These are phyloP conservation scores for Podila horticola DNA, from an alignment of 192 early-diverging fungal genomes.

Conservation along the genomic window DNA sequence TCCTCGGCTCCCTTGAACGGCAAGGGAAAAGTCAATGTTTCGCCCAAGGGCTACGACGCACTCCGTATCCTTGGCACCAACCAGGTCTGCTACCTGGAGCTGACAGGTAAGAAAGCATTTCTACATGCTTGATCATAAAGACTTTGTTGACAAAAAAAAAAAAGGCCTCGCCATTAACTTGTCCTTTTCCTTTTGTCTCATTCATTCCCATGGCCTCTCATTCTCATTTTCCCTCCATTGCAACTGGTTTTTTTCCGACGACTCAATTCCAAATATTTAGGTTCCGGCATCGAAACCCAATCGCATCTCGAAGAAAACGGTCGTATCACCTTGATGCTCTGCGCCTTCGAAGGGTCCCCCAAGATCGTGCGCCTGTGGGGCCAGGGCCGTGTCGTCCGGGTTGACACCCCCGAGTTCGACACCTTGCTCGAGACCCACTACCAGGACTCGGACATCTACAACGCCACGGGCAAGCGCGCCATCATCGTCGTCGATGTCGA, in stretches of 20 bases:
- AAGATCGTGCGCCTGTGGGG: slow-evolving; percentile 68
- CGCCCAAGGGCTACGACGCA: slow-evolving; percentile 66
- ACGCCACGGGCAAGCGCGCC: slow-evolving; percentile 53
- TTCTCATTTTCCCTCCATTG: too few relatives aligned
- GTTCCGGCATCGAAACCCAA: slow-evolving; percentile 65
- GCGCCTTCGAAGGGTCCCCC: slow-evolving; percentile 73
- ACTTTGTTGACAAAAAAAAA: background rate
- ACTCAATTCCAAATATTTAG: background rate
- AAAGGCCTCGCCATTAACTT: background rate
- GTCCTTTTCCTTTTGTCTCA: background rate
- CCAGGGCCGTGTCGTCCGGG: slow-evolving; percentile 53
- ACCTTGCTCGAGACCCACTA: slow-evolving; percentile 55
- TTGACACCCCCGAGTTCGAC: slow-evolving; percentile 55
- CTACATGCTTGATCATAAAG: background rate
- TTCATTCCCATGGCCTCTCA: background rate
- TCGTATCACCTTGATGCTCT: slow-evolving; percentile 71
- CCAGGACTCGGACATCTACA: slow-evolving; percentile 25
- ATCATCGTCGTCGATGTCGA: slow-evolving; percentile 65
- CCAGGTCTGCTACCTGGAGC: slow-evolving; percentile 46
- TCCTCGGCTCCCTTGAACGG: slow-evolving; percentile 57
- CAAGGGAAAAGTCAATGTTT: slow-evolving; percentile 62
- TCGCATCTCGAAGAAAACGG: slow-evolving; percentile 69
- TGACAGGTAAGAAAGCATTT: slow-evolving; percentile 24
- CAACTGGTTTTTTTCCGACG: too few relatives aligned
- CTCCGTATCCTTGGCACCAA: slow-evolving; percentile 54